These are phyloP conservation scores for Picochlorum sp. DNA, from an alignment of 139 green algal genomes.

Conservation along the genomic window DNA sequence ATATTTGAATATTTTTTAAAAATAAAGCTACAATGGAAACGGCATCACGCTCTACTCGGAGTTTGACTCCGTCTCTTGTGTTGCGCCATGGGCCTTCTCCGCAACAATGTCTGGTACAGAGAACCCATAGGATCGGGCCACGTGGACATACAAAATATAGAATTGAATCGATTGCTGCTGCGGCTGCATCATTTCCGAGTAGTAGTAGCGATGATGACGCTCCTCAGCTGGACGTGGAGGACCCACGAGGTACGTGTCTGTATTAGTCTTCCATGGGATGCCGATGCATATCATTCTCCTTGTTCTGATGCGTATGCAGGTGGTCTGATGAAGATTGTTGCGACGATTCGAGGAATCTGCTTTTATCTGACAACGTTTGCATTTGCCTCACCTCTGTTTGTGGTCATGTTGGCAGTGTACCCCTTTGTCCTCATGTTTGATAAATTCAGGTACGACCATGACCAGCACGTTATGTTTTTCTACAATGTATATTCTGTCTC, in stretches of 20 bases:
- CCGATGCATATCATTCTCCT: too few species aligned
- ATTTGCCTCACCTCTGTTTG: conserved; percentile 77
- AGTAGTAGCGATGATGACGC: neutral
- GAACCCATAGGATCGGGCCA: too few species aligned
- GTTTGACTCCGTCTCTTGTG: too few species aligned
- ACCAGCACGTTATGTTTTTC: too few species aligned
- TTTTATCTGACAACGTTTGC: conserved; percentile 77
- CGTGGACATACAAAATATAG: too few species aligned
- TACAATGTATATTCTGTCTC: too few species aligned
- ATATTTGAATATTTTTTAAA: too few species aligned
- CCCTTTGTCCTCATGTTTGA: conserved; percentile 73
- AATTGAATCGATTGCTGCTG: neutral
- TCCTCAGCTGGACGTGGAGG: neutral
- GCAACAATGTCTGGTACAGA: too few species aligned
- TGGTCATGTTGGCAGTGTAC: conserved; percentile 65
- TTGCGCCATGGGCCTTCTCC: too few species aligned
- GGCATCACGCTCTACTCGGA: too few species aligned
- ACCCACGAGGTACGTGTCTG: neutral
- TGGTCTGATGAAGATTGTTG: conserved; percentile 17
- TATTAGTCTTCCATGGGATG: too few species aligned
- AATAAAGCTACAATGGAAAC: too few species aligned
- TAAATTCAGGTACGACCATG: conserved; percentile 33
- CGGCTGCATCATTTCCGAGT: neutral
- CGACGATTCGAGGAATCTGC: conserved; percentile 31
- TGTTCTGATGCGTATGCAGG: neutral